A percentile compares a stretch with the other conserved stretches of the same genome.
Evolutionary conservation across 768 basidiomycete species (phyloP).

Genomic region (Lentinula boryana): DNA sequence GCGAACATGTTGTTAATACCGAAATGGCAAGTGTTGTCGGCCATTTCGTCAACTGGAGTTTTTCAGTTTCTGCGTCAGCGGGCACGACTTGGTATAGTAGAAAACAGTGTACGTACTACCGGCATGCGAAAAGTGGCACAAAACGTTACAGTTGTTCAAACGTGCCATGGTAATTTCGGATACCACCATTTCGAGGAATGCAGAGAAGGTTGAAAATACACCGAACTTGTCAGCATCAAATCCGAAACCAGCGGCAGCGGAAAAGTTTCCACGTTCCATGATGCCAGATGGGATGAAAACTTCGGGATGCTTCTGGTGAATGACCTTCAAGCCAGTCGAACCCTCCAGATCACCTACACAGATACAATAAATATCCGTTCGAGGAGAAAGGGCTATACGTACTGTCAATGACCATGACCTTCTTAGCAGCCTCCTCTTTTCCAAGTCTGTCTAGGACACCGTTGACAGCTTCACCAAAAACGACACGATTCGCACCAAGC

Average conservation of each 20-base stretch:
- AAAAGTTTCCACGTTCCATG: constrained; percentile 83
- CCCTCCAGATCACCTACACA: constrained; percentile 76
- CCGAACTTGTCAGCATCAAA: constrained; percentile 79
- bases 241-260: constrained; percentile 83
- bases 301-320: constrained; percentile 87
- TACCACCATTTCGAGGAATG: constrained; percentile 87
- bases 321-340: constrained; percentile 82
- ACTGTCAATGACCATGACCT: constrained; percentile 87
- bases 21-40: constrained; percentile 56
- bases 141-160: constrained; percentile 81
- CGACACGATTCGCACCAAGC: constrained; percentile 71
- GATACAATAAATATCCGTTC: constrained; percentile 7
- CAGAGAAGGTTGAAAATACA: constrained; percentile 87
- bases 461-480: constrained; percentile 84
- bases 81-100: not conserved
- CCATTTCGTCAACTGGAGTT: constrained; percentile 61
- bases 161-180: constrained; percentile 93
- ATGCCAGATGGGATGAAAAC: constrained; percentile 82
- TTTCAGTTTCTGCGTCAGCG: not conserved
- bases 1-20: constrained; percentile 85
- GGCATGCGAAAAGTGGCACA: constrained; percentile 87
- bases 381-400: not conserved
- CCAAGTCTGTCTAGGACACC: constrained; percentile 65
- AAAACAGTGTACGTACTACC: constrained; percentile 44
- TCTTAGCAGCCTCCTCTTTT: constrained; percentile 72